Evolutionary conservation across 441 rosid genomes (phyloP).

Genomic region (Brassica balearica): DNA sequence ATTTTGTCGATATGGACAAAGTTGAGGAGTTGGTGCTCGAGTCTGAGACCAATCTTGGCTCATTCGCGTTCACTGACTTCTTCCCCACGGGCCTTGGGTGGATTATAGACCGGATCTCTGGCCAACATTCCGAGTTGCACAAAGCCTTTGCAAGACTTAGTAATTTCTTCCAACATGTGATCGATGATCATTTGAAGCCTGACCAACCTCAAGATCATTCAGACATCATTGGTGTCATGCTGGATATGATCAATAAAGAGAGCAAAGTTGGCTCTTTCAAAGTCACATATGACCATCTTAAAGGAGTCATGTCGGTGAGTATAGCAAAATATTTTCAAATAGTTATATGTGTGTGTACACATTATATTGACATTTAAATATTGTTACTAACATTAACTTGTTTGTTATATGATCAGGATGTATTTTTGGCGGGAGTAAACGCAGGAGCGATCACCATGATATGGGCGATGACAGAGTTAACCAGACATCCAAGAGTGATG

Average conservation of each 20-base stretch:
- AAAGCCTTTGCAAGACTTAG: slow-evolving; percentile 46
- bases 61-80: slow-evolving; percentile 43
- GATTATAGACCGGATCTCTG: slow-evolving; percentile 51
- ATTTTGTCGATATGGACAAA: slow-evolving; percentile 32
- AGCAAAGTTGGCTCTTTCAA: slow-evolving; percentile 30
- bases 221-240: slow-evolving; percentile 38
- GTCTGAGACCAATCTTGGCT: slow-evolving; percentile 39
- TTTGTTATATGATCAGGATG: slow-evolving; percentile 29
- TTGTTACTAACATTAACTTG: not conserved
- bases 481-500: slow-evolving; percentile 39
- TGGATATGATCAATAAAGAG: slow-evolving; percentile 35
- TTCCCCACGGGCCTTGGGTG: slow-evolving; percentile 49
- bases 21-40: slow-evolving; percentile 39
- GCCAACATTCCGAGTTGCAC: slow-evolving; percentile 47
- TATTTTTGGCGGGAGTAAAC: slow-evolving; percentile 39
- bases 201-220: slow-evolving; percentile 32
- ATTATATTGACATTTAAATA: not conserved
- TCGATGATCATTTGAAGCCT: slow-evolving; percentile 52
- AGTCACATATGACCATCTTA: slow-evolving; percentile 42
- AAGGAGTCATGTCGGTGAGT: slow-evolving; percentile 44
- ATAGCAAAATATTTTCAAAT: too few relatives aligned
- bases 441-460: slow-evolving; percentile 40
- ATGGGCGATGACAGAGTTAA: slow-evolving; percentile 44
- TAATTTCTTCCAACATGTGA: slow-evolving; percentile 48
- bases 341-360: not conserved